Percentiles rank a stretch among this genome's conserved stretches.
Evolutionary conservation across 148 eudicot species (phyloP).

Genomic region (Drosera capensis): DNA sequence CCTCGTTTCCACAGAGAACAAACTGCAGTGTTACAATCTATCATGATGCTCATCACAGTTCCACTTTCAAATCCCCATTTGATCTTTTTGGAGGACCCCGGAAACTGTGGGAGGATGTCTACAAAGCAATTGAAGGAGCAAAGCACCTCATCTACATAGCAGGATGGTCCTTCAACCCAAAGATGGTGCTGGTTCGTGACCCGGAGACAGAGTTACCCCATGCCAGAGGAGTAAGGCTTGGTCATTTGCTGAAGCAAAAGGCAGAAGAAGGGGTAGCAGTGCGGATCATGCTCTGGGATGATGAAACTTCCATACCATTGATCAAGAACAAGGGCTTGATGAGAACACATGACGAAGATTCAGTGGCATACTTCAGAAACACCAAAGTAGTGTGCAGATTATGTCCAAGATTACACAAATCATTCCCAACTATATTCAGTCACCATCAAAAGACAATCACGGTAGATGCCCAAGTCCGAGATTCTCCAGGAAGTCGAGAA

Average conservation of each 20-base stretch:
- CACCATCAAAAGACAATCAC: constrained; percentile 77
- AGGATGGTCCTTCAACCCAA: constrained; percentile 94
- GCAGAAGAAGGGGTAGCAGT: constrained; percentile 89
- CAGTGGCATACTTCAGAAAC: constrained; percentile 50
- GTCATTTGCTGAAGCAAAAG: constrained; percentile 56
- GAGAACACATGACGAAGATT: constrained; percentile 66
- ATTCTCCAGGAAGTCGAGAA: constrained; percentile 38
- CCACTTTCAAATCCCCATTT: constrained; percentile 47
- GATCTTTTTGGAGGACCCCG: constrained; percentile 20
- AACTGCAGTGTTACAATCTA: constrained; percentile 54
- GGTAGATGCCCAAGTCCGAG: constrained; percentile 27
- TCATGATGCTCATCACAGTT: constrained; percentile 76
- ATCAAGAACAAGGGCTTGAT: constrained; percentile 81
- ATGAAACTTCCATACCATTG: constrained; percentile 62
- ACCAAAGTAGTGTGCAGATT: constrained; percentile 56
- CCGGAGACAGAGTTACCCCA: constrained; percentile 44
- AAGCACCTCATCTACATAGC: constrained; percentile 80
- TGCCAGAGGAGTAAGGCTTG: constrained; percentile 54
- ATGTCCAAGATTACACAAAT: constrained; percentile 49
- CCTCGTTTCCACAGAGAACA: constrained; percentile 63
- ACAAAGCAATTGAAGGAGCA: constrained; percentile 72
- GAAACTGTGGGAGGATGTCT: constrained; percentile 91
- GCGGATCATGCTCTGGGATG: constrained; percentile 70
- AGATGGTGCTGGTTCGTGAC: constrained; percentile 61
- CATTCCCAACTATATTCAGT: constrained; percentile 54